Percentiles rank a stretch among this genome's conserved stretches.
phyloP scores from a whole-genome alignment of 2,329 filamentous ascomycete species.

The Alternaria alternata region DNA sequence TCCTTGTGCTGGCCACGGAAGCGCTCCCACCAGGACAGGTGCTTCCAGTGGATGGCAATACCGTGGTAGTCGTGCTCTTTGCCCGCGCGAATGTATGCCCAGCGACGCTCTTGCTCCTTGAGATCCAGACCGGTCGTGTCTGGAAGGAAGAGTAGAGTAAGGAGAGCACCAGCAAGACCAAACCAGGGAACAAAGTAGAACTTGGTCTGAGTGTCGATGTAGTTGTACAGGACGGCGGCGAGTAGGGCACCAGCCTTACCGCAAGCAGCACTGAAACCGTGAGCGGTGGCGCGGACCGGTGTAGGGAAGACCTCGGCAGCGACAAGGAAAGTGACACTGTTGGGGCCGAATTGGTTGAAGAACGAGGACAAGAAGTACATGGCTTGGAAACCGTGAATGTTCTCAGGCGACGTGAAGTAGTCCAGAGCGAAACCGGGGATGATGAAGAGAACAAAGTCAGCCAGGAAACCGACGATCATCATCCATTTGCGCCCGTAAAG shows the following conservation, averaged over 20 bases:
- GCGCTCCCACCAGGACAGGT: slow-evolving; percentile 89
- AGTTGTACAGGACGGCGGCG: slow-evolving; percentile 91
- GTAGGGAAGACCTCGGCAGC: slow-evolving; percentile 97
- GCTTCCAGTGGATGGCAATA: slow-evolving; percentile 87
- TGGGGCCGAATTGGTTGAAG: slow-evolving; percentile 99
- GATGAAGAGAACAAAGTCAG: slow-evolving; percentile 93
- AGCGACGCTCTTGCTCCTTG: slow-evolving; percentile 95
- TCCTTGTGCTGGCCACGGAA: slow-evolving; percentile 77
- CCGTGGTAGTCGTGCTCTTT: slow-evolving; percentile 87
- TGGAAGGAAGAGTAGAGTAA: slow-evolving; percentile 88
- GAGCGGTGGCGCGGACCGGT: slow-evolving; percentile 88
- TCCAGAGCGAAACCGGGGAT: slow-evolving; percentile 88
- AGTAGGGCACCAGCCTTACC: slow-evolving; percentile 90
- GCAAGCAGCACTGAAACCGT: slow-evolving; percentile 91
- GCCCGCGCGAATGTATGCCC: slow-evolving; percentile 83
- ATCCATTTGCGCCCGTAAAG: slow-evolving; percentile 95
- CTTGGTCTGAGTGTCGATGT: slow-evolving; percentile 83
- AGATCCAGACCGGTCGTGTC: slow-evolving; percentile 96
- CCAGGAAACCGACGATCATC: slow-evolving; percentile 92
- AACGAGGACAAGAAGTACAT: slow-evolving; percentile 99
- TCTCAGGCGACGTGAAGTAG: slow-evolving; percentile 75
- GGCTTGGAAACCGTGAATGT: slow-evolving; percentile 90
- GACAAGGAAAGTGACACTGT: slow-evolving; percentile 94
- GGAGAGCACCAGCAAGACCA: slow-evolving; percentile 82
- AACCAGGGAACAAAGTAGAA: slow-evolving; percentile 97